Base-by-base conservation (phyloP, 129 eudicot genomes). In the Flaveria brownii region DNA sequence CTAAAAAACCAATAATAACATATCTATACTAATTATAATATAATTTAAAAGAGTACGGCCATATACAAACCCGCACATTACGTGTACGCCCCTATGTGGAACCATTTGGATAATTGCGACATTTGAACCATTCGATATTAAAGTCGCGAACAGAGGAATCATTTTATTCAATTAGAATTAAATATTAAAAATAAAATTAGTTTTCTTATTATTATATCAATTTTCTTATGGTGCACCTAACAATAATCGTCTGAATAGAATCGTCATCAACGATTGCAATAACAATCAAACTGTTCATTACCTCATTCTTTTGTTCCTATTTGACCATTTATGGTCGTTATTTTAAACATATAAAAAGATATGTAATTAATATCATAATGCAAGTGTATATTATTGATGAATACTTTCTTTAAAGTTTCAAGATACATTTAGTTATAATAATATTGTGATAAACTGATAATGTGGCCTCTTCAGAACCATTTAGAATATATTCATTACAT, bases 51-150 rank as follows among this genome's bases (percentile, higher is more conserved):
- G 65, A 59, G 65, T 59, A 23, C 25, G 25, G 65, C n/a, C 13
- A 23, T 25, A 13, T 70, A 46, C 36, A 49, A 70, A 25, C 43
- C 30, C 59, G 23, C 23, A 74, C 28, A 43, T 74, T 60, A 74
- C 71, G 78, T 74, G 78, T 74, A 68, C 18, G 36, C 56, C 60
- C 39, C 2, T 43, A 2, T 45, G 23, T 45, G 26, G n/a, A 61
- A 42, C 60, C 78, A 74, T 74, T 74, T 61, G 78, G 78, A 74
- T 74, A 61, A 60, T 9, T 22, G 60, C 28, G 59, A 74, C 68
- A 74, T 74, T 60, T 52, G 61, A 60, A 42, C 78, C 25, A 28
- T 46, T 43, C 36, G 41, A 60, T 60, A 60, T 60, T 60, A 25
- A 60, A 60, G 41, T 60, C 67, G 9, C n/a, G 41, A 60, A 60